Evolutionary conservation across 768 basidiomycete genomes (phyloP), one percentile per base, ranked within the genome.

Genomic region (Cystobasidium ongulense): DNA sequence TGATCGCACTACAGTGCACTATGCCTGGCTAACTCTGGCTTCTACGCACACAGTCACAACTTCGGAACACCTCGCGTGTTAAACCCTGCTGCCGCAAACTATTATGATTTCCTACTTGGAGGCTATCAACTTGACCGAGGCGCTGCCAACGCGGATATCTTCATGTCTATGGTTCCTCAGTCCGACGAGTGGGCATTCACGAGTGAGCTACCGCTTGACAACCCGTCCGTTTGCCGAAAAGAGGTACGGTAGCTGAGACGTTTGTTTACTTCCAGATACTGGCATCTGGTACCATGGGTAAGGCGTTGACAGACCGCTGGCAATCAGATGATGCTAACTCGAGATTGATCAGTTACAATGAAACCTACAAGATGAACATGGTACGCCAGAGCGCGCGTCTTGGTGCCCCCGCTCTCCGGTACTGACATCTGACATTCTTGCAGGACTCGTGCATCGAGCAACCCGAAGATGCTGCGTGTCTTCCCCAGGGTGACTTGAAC

Each of bases 321-420:
- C n/a, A n/a, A n/a, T n/a, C n/a, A n/a, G n/a, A n/a, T n/a, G n/a
- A n/a, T n/a, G n/a, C n/a, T n/a, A 46, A 46, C 43, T 46, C 43
- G 43, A 46, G 43, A 46, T 46, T 46, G 43, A n/a, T 46, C 46
- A 50, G 65, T 10, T 67, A 67, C 29, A 67, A 67, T 27, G 65
- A 41, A 17, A 67, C 65, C 7, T 67, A 67, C 65, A 67, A 67
- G 50, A 67, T 67, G 65, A 67, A 67, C 33, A 59, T 59, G 57
- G 57, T 59, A 23, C 25, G 57, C 21, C 21, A 31, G 21, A 27
- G 4, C 3, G 3, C 5, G 11, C 21, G 4, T 35, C 33, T 27
- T 15, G 25, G 13, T 13, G 43, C 13, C 43, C 13, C 13, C n/a
- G 43, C n/a, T n/a, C 43, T 13, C 43, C 43, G 13, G 13, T 46